These are phyloP conservation scores for Mycena vulgaris DNA, from an alignment of 768 basidiomycete species.

Conservation along the genomic window DNA sequence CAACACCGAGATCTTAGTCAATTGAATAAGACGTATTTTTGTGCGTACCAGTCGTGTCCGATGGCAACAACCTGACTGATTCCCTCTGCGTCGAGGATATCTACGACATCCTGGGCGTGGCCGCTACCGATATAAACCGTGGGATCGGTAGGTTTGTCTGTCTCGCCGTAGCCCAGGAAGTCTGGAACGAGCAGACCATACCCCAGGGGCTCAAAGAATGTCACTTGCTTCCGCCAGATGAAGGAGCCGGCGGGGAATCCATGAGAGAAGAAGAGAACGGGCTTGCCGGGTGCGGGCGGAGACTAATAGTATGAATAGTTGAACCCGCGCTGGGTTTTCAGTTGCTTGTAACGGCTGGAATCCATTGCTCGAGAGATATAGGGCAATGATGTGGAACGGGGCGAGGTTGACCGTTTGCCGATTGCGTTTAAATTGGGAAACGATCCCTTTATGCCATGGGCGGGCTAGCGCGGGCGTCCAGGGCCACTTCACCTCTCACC, in stretches of 20 bases:
- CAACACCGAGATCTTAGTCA: background rate
- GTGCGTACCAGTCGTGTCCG: constrained; percentile 57
- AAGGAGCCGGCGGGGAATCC: constrained; percentile 61
- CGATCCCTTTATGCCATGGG: no score
- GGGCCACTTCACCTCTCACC: no score
- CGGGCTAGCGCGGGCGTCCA: no score
- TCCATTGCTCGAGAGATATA: no score
- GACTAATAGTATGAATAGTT: constrained; percentile 46
- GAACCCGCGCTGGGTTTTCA: constrained; percentile 49
- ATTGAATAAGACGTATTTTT: background rate
- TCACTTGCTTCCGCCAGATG: constrained; percentile 59
- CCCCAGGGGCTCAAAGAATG: constrained; percentile 53
- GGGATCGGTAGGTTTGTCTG: constrained; percentile 60
- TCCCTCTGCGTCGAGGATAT: constrained; percentile 57
- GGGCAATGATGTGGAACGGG: no score
- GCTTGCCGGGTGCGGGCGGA: constrained; percentile 45
- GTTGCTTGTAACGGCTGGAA: constrained; percentile 22
- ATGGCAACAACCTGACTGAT: constrained; percentile 53
- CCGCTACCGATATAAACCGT: constrained; percentile 51
- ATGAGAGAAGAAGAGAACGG: constrained; percentile 59
- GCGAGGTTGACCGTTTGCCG: no score
- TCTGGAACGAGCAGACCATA: constrained; percentile 66
- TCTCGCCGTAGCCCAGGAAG: constrained; percentile 68
- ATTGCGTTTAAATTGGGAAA: no score
- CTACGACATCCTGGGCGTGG: constrained; percentile 57